Evolutionary conservation across 208 protist genomes (phyloP), one percentile per base, ranked within the genome.

Genomic region (Trypanosomatidae sp.): DNA sequence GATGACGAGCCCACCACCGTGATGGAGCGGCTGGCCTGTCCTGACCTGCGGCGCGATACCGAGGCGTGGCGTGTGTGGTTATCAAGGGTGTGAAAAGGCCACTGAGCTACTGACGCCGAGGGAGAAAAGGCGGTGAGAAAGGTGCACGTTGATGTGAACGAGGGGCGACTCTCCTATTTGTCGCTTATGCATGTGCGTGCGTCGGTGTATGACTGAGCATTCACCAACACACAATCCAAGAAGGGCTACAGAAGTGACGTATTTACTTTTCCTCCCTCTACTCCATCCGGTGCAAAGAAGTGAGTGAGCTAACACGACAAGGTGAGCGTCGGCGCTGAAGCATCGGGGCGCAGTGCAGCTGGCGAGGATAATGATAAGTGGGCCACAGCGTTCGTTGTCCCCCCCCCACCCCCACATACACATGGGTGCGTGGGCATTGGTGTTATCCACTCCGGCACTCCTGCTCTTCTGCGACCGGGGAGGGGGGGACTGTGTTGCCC

Each of bases 31-130:
- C 64, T 91, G 53, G 82, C 78, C 44, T 85, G 87, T 47, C 74
- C 82, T n/a, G 91, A 95, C 76, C 79, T 95, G 56, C 72, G 75
- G 25, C 79, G 78, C 49, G 91, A 91, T 3, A 85, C 85, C 22
- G 74, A 84, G 53, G 83, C 80, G 64, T 95, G 91, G 91, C 86
- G 85, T 33, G 77, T 80, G 62, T 93, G 86, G 88, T 70, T 95
- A 25, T 76, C 81, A 17, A 83, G 89, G 72, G 83, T 93, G 10
- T 90, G 39, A 44, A 9, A 41, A 46, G 39, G 22, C 19, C 7
- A 15, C 33, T 8, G 39, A 46, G 30, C 6, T 65, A 7, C 59
- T 43, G 39, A 28, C 8, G 33, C 17, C 19, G 17, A 47, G 39
- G 9, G 17, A 65, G 22, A n/a, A 13, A 43, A 2, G 22, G 59